Conservation (phyloP, 2,329 filamentous ascomycete species). For the Graphium sp. region DNA sequence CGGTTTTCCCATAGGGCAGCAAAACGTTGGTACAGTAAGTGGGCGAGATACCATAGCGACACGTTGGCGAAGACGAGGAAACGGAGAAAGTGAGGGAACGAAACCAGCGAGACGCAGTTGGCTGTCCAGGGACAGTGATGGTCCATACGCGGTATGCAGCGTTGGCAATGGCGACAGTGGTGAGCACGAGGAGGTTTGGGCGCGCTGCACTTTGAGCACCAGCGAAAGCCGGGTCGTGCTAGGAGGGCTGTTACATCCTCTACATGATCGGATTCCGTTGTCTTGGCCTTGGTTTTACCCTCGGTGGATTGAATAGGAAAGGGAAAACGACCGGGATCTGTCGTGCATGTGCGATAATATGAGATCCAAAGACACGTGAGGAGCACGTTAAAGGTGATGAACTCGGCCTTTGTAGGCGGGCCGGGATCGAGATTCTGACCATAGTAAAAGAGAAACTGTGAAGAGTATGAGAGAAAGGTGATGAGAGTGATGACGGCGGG, state of each 20-base stretch:
- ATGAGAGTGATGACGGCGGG: conserved; percentile 51
- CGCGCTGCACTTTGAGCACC: conserved; percentile 62
- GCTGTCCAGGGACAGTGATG: conserved; percentile 76
- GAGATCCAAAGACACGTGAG: conserved; percentile 49
- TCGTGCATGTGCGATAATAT: conserved; percentile 45
- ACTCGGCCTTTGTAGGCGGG: conserved; percentile 38
- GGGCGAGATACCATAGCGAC: conserved; percentile 44
- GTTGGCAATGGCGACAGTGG: conserved; percentile 62
- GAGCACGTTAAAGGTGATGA: conserved; percentile 47
- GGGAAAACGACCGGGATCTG: conserved; percentile 38
- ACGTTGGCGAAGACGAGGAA: conserved; percentile 56
- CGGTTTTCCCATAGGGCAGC: conserved; percentile 44
- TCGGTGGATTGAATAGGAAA: conserved; percentile 21
- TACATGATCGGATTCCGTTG: conserved; percentile 10
- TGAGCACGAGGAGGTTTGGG: conserved; percentile 65
- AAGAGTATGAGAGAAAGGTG: conserved; percentile 51
- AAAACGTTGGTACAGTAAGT: conserved; percentile 43
- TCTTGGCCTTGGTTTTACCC: conserved; percentile 9
- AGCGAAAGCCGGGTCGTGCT: conserved; percentile 19
- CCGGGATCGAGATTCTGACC: conserved; percentile 41
- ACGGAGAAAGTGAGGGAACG: conserved; percentile 67
- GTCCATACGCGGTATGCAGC: conserved; percentile 69
- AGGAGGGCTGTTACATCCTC: conserved; percentile 9
- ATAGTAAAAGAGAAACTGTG: conserved; percentile 50
- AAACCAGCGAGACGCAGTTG: conserved; percentile 71